Percentiles rank a stretch among this genome's conserved stretches.
phyloP scores from a whole-genome alignment of 1,284 basidiomycete genomes.

The Abortiporus biennis region DNA sequence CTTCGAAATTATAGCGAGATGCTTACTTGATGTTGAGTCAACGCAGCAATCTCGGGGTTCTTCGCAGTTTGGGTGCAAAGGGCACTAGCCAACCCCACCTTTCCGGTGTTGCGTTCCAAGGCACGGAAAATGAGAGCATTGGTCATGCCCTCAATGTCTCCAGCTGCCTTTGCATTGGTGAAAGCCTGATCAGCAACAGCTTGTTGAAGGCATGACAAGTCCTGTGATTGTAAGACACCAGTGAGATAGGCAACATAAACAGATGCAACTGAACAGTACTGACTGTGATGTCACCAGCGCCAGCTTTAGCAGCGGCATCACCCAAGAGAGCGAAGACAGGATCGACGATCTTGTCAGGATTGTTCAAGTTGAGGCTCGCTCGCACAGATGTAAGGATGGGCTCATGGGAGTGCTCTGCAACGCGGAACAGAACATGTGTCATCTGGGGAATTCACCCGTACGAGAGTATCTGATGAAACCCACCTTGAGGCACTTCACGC shows the following conservation, averaged over 20 bases:
- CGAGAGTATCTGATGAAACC: conserved; percentile 1
- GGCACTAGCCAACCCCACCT: conserved; percentile 43
- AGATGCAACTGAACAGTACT: no score
- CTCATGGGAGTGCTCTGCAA: conserved; percentile 67
- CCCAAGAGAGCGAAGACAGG: conserved; percentile 64
- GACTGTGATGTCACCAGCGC: conserved; percentile 49
- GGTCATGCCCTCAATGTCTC: conserved; percentile 51
- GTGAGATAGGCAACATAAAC: neutral
- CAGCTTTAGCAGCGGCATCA: conserved; percentile 50
- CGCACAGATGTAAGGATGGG: conserved; percentile 46
- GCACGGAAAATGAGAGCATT: conserved; percentile 60
- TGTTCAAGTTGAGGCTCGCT: conserved; percentile 43
- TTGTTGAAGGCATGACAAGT: conserved; percentile 61
- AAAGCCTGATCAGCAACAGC: conserved; percentile 63
- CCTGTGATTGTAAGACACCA: conserved; percentile 26
- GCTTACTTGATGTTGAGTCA: conserved; percentile 50
- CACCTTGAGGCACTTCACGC: conserved; percentile 66
- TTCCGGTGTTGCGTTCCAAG: conserved; percentile 60
- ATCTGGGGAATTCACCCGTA: neutral
- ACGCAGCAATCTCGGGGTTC: conserved; percentile 64
- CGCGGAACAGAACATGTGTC: neutral
- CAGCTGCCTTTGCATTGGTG: conserved; percentile 62
- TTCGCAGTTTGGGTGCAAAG: conserved; percentile 49
- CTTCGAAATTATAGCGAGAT: neutral
- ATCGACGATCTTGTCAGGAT: conserved; percentile 54